Conservation (phyloP, 2,329 filamentous ascomycete genomes). For the Diplodia mutila region DNA sequence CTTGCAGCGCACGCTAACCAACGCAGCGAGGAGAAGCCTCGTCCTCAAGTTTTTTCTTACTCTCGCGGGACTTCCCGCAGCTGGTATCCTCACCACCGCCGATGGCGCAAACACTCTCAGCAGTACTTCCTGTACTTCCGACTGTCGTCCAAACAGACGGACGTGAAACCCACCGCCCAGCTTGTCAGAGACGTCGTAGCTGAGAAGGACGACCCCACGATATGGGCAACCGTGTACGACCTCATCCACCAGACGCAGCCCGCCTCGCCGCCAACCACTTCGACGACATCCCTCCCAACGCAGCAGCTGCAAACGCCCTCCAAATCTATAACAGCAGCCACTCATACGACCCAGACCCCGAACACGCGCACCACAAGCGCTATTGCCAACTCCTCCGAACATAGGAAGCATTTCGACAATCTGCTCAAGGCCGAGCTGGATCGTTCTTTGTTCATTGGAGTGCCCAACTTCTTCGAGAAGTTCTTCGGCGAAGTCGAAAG, state of each 20-base stretch:
- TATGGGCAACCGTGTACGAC: neutral
- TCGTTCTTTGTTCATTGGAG: slow-evolving; percentile 28
- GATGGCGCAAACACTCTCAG: neutral
- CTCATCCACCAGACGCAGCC: neutral
- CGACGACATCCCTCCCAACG: neutral
- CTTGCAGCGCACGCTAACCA: neutral
- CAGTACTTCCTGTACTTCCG: neutral
- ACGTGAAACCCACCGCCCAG: neutral
- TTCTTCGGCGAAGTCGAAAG: slow-evolving; percentile 29
- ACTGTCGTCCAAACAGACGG: neutral
- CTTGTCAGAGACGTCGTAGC: neutral
- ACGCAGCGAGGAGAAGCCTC: neutral
- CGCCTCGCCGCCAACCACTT: neutral
- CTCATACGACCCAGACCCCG: slow-evolving; percentile 30
- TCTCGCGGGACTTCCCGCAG: neutral
- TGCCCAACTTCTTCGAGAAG: slow-evolving; percentile 33
- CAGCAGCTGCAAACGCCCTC: neutral
- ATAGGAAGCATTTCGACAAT: slow-evolving; percentile 25
- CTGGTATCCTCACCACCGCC: neutral
- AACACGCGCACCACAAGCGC: slow-evolving; percentile 25
- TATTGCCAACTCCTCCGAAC: slow-evolving; percentile 21
- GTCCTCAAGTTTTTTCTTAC: neutral
- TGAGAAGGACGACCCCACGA: neutral
- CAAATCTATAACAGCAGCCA: neutral
- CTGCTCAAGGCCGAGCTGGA: slow-evolving; percentile 28